Conservation (phyloP, 2,329 filamentous ascomycete genomes). For the Endoconidiophora laricicola region DNA sequence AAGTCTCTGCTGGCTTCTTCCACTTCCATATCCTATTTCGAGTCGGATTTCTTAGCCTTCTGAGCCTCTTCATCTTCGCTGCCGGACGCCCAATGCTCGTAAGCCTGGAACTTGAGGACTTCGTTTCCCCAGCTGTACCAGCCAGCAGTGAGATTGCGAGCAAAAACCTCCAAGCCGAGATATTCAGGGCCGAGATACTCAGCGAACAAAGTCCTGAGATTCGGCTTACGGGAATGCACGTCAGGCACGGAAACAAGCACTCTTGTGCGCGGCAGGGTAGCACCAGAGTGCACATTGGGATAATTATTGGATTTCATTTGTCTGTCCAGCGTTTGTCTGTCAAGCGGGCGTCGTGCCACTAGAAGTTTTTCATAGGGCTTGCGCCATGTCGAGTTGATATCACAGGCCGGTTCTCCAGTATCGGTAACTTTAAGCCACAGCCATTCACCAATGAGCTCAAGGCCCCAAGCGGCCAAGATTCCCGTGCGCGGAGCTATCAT, state of each 20-base stretch:
- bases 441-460: constrained; percentile 54
- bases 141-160: constrained; percentile 52
- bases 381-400: constrained; percentile 44
- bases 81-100: constrained; percentile 29
- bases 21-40: too few relatives aligned
- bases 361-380: constrained; percentile 65
- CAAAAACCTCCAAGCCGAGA: constrained; percentile 57
- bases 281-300: too few relatives aligned
- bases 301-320: too few relatives aligned
- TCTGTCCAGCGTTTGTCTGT: too few relatives aligned
- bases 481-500: constrained; percentile 32
- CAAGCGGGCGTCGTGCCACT: constrained; percentile 31
- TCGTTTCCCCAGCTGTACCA: constrained; percentile 73
- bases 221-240: constrained; percentile 64
- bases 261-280: too few relatives aligned
- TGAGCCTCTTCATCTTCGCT: too few relatives aligned
- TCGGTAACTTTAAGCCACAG: constrained; percentile 60
- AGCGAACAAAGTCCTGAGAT: constrained; percentile 43
- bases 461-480: constrained; percentile 49
- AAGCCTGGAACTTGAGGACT: constrained; percentile 50
- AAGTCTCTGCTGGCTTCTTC: neutral
- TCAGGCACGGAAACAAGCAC: constrained; percentile 57
- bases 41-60: too few relatives aligned
- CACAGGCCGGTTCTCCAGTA: constrained; percentile 45
- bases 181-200: constrained; percentile 34